phyloP scores from a whole-genome alignment of 164 flowering plant species.

The Stephania japonica region DNA sequence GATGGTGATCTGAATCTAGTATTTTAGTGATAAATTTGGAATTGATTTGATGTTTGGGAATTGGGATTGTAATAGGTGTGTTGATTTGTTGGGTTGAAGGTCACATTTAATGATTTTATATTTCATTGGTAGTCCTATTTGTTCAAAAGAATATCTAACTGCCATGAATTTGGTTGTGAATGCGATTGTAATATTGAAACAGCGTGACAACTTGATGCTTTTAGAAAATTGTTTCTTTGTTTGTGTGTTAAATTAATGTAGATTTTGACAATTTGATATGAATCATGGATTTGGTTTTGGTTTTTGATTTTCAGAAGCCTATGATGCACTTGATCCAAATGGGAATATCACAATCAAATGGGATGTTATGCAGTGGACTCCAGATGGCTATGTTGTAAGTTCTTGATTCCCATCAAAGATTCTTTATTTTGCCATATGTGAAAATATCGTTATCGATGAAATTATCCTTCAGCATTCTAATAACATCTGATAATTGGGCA shows the following conservation, averaged over 20 bases:
- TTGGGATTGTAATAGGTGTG: neutral
- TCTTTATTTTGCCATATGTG: neutral
- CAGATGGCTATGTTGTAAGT: slow-evolving; percentile 85
- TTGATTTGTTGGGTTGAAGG: neutral
- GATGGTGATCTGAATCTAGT: too few relatives aligned
- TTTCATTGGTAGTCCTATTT: neutral
- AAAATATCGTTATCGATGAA: neutral
- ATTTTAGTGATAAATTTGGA: too few relatives aligned
- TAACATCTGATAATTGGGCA: slow-evolving; percentile 20
- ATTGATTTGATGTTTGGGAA: too few relatives aligned
- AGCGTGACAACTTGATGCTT: too few relatives aligned
- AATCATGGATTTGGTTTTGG: slow-evolving; percentile 3
- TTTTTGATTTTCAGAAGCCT: slow-evolving; percentile 42
- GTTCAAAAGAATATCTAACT: neutral
- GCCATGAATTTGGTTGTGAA: neutral
- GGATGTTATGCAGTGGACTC: slow-evolving; percentile 69
- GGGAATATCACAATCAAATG: slow-evolving; percentile 80
- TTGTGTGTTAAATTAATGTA: too few relatives aligned
- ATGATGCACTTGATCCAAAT: slow-evolving; percentile 67
- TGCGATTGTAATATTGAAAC: too few relatives aligned
- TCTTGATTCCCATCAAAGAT: neutral
- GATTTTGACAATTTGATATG: neutral
- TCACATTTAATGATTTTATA: neutral
- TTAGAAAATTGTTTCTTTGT: too few relatives aligned
- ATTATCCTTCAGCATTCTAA: neutral